phyloP scores from a whole-genome alignment of 306 rosid genomes.

The Pueraria montana region DNA sequence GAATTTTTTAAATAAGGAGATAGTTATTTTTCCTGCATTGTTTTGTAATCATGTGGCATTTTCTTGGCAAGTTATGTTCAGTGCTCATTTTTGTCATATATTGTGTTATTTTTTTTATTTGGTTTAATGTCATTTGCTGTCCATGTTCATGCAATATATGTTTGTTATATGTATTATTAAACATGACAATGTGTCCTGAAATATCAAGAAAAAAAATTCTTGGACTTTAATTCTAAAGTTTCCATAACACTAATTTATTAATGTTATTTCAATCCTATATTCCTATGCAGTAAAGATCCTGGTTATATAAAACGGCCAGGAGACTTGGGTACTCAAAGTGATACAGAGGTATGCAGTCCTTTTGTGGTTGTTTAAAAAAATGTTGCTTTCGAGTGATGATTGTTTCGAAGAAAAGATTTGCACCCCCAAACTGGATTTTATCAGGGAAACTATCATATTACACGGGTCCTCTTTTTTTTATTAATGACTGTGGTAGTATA shows the following conservation, averaged over 20 bases:
- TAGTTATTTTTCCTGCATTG: constrained; percentile 20
- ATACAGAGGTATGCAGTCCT: constrained; percentile 69
- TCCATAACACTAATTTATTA: constrained; percentile 28
- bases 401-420: constrained; percentile 30
- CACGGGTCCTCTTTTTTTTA: constrained; percentile 31
- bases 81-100: constrained; percentile 4
- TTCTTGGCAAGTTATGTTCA: constrained; percentile 9
- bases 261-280: constrained; percentile 47
- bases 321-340: constrained; percentile 63
- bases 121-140: constrained; percentile 10
- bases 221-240: constrained; percentile 21
- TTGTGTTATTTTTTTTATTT: background rate
- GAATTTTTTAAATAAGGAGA: background rate
- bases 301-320: constrained; percentile 82
- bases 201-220: background rate
- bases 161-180: constrained; percentile 7
- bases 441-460: constrained; percentile 40
- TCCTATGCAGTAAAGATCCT: constrained; percentile 82
- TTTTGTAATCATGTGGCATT: constrained; percentile 25
- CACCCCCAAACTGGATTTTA: constrained; percentile 33
- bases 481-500: constrained; percentile 8
- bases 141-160: constrained; percentile 17
- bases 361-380: constrained; percentile 16
- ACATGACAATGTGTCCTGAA: constrained; percentile 9
- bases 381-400: constrained; percentile 29